These are phyloP conservation scores for Penicillium occitanis DNA, from an alignment of 2,329 filamentous ascomycete genomes.

Conservation along the genomic window DNA sequence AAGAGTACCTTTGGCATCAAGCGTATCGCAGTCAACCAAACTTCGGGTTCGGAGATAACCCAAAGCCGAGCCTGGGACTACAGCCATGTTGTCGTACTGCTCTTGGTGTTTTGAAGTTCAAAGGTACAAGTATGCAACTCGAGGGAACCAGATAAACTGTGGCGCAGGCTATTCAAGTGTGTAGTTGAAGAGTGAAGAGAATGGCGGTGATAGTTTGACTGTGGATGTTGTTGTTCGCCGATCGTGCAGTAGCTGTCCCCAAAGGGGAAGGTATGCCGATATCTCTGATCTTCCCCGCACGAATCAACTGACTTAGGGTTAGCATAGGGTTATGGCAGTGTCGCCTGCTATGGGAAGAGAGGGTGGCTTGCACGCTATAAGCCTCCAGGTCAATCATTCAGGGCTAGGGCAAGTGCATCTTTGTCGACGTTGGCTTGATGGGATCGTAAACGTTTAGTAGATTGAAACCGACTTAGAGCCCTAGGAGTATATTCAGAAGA, in stretches of 20 bases:
- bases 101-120: background rate
- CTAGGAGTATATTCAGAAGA: too few relatives aligned
- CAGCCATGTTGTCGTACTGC: conserved; percentile 7
- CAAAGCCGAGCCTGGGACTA: conserved; percentile 7
- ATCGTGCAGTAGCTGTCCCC: background rate
- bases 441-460: too few relatives aligned
- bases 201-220: background rate
- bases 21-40: conserved; percentile 54
- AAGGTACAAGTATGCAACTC: background rate
- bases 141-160: background rate
- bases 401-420: too few relatives aligned
- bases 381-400: too few relatives aligned
- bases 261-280: conserved; percentile 16
- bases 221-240: background rate
- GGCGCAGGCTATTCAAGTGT: background rate
- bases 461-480: too few relatives aligned
- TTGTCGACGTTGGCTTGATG: too few relatives aligned
- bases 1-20: conserved; percentile 49
- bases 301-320: background rate
- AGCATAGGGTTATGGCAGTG: background rate
- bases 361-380: too few relatives aligned
- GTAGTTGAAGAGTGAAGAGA: background rate
- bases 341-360: too few relatives aligned
- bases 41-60: conserved; percentile 20
- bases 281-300: conserved; percentile 9